These are phyloP conservation scores for Phytophthora pistaciae DNA, from an alignment of 352 stramenopile genomes.

Conservation along the genomic window DNA sequence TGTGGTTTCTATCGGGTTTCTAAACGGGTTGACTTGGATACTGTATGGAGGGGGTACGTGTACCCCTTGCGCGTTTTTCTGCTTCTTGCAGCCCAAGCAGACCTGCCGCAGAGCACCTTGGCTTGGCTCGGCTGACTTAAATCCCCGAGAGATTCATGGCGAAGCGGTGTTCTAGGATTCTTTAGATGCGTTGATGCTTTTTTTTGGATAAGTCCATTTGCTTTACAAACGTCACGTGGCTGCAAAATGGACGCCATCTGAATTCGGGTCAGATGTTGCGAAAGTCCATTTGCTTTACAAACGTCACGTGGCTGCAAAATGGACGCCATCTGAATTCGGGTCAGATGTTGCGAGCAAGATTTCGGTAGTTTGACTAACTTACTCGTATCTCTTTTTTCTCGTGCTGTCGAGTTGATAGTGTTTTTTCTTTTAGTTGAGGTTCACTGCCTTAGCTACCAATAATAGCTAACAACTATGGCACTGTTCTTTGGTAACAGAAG, in stretches of 20 bases:
- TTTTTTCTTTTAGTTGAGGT: too few relatives aligned
- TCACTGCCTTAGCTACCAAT: too few relatives aligned
- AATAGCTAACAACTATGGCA: too few relatives aligned
- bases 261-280: not conserved
- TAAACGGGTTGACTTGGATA: conserved; percentile 1
- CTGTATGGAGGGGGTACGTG: not conserved
- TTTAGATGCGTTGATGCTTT: not conserved
- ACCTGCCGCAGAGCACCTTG: not conserved
- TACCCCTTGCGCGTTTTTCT: conserved; percentile 6
- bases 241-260: conserved; percentile 1
- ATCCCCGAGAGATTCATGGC: too few relatives aligned
- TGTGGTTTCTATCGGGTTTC: conserved; percentile 1
- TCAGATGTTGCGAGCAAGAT: not conserved
- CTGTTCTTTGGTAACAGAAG: too few relatives aligned
- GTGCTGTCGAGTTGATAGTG: too few relatives aligned
- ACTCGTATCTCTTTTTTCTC: too few relatives aligned
- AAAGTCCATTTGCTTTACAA: not conserved
- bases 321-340: conserved; percentile 1
- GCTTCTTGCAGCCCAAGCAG: not conserved
- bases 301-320: not conserved
- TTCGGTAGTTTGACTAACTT: not conserved
- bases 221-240: not conserved
- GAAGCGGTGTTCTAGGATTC: too few relatives aligned
- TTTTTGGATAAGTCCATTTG: not conserved
- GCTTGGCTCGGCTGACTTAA: too few relatives aligned